A percentile compares a stretch with the other conserved stretches of the same genome.
These are phyloP conservation scores for Dothistroma septosporum DNA, from an alignment of 2,329 filamentous ascomycete species.

Conservation along the genomic window DNA sequence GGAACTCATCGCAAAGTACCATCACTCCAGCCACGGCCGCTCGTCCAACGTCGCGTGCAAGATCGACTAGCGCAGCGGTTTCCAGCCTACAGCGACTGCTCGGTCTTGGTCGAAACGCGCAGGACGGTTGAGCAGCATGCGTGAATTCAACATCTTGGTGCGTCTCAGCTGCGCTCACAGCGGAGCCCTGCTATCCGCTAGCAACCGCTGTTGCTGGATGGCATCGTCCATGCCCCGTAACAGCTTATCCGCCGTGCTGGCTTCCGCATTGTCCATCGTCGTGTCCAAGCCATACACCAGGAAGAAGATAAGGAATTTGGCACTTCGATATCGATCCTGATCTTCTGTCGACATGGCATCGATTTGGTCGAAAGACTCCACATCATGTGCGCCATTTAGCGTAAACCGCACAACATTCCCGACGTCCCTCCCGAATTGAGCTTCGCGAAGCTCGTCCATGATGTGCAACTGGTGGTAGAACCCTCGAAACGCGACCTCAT, in stretches of 20 bases:
- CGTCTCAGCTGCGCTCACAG: not conserved
- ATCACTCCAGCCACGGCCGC: slow-evolving; percentile 5
- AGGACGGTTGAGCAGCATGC: slow-evolving; percentile 4
- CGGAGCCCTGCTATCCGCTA: not conserved
- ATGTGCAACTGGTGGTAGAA: slow-evolving; percentile 1
- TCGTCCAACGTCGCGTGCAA: slow-evolving; percentile 1
- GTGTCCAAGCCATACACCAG: slow-evolving; percentile 14
- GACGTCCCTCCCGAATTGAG: not conserved
- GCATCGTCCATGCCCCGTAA: slow-evolving; percentile 7
- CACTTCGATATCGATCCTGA: slow-evolving; percentile 16
- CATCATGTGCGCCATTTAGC: slow-evolving; percentile 13
- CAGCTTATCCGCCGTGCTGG: slow-evolving; percentile 2
- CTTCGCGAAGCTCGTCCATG: slow-evolving; percentile 4
- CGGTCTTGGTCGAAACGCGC: not conserved
- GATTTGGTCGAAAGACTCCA: slow-evolving; percentile 16
- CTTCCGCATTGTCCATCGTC: slow-evolving; percentile 15
- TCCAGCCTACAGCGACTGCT: slow-evolving; percentile 21
- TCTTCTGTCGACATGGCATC: slow-evolving; percentile 13
- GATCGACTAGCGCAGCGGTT: slow-evolving; percentile 15
- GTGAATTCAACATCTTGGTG: not conserved
- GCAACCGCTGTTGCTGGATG: slow-evolving; percentile 4
- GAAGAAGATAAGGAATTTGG: slow-evolving; percentile 19
- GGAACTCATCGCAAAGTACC: slow-evolving; percentile 15
- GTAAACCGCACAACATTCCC: not conserved
- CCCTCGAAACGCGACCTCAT: not conserved